Evolutionary conservation across 2,329 filamentous ascomycete genomes (phyloP), one percentile per base, ranked within the genome.

Genomic region (Byssoonygena ceratinophila): DNA sequence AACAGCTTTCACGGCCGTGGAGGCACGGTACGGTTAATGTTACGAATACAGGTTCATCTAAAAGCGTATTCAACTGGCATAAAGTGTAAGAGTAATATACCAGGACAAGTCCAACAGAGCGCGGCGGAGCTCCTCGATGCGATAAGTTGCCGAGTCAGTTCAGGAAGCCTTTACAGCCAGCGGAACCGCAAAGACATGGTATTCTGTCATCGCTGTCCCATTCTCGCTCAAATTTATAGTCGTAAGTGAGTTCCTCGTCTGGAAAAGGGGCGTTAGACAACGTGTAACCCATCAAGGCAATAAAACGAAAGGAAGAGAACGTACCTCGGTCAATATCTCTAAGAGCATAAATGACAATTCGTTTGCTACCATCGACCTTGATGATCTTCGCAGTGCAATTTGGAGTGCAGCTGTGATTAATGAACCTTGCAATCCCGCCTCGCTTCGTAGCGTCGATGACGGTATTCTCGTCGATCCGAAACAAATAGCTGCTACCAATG

Each of bases 301-400:
- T 16, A 14, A 11, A 9, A 18, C n/a, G 27, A 46, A 4, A n/a
- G 25, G 32, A 50, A 14, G 31, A 22, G 16, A n/a, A 81, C 87
- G 76, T 80, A 96, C 92, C 92, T 77, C 91, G 83, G 61, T 81
- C 82, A 70, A 98, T 98, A 70, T 97, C 91, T 66, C 92, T 83
- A 66, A 97, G 75, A 36, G 92, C 92, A 74, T 98, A 98, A 65
- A 98, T 98, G 71, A 98, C 92, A 73, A 98, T 98, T 59, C 92
- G 82, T 74, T 96, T 96, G 67, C 87, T 96, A 58, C 91, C 91
- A 65, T 98, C 92, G 51, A 97, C 92, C 69, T 94, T 94, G 73
- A 98, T 98, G 66, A 98, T 98, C 75, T 97, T 98, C 58, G 92
- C 92, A 36, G 92, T 98, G 72, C 92, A 98, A 67, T 97, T 98